These are phyloP conservation scores for Ophioceras dolichostomum DNA, from an alignment of 2,329 filamentous ascomycete genomes.

Conservation along the genomic window DNA sequence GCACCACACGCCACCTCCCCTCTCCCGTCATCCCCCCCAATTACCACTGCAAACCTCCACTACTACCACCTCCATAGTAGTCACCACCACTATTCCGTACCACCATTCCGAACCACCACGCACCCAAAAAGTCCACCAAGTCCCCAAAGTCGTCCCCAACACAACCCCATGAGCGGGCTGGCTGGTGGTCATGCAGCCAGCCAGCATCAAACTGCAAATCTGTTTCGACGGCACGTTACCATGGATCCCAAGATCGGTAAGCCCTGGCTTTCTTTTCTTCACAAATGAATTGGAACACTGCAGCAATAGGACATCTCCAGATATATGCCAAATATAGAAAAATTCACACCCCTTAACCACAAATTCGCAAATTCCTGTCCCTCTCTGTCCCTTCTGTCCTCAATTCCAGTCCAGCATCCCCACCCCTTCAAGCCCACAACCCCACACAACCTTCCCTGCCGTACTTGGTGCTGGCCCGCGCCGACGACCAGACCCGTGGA, in stretches of 20 bases:
- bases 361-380: too few species aligned
- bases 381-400: neutral
- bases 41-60: too few species aligned
- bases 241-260: conserved; percentile 17
- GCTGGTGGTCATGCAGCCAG: neutral
- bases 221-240: conserved; percentile 17
- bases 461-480: neutral
- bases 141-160: neutral
- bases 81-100: too few species aligned
- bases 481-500: conserved; percentile 1
- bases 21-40: too few species aligned
- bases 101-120: too few species aligned
- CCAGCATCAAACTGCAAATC: conserved; percentile 13
- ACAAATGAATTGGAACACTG: conserved; percentile 16
- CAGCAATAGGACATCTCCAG: conserved; percentile 17
- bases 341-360: too few species aligned
- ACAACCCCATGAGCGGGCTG: neutral
- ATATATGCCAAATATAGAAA: conserved; percentile 20
- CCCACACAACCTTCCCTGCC: neutral
- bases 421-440: neutral
- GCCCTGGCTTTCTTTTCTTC: conserved; percentile 7
- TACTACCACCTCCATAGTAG: too few species aligned
- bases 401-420: neutral
- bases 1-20: too few species aligned
- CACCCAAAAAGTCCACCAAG: too few species aligned